Evolutionary conservation across 2,329 filamentous ascomycete genomes (phyloP), one percentile per base, ranked within the genome.

Genomic region (Pestalotiopsis sp.): DNA sequence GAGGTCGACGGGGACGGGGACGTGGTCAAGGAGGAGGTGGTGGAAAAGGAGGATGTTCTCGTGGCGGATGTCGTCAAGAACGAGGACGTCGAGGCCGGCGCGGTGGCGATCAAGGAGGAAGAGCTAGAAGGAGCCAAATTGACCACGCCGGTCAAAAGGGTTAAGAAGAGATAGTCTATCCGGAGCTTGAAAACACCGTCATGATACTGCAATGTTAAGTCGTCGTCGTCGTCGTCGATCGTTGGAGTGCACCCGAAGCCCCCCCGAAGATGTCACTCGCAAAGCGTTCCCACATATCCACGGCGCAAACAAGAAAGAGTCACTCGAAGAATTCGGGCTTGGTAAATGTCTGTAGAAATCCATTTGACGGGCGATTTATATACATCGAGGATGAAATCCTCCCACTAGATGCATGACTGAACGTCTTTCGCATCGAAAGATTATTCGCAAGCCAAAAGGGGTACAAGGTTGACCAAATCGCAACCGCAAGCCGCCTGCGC

Each of bases 41-140:
- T 75, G 4, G 73, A 78, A 66, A 71, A 73, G 60, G 71, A 72
- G 58, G 70, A 68, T 64, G 73, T 76, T 22, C 74, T 71, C 69
- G 78, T 75, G 71, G 75, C 76, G 66, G 78, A 80, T 67, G 72
- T 74, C 20, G 73, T 73, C 6, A 70, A 75, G 44, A 72, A 70
- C 35, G 71, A 74, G 17, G 67, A 56, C 14, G 60, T 63, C 9
- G 60, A 63, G 4, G 6, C 6, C 10, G 60, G 39, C 17, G 58
- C 30, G 4, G 38, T 26, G 13, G 3, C 13, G 63, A 35, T 65
- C 22, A 65, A 65, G 7, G 30, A 56, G n/a, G 63, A 65, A 22
- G 63, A 55, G 17, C 9, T n/a, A n/a, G 63, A 56, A n/a, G 30
- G 13, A n/a, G 24, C 9, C 17, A 6, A 30, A 11, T 35, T 48